Evolutionary conservation across 306 rosid species (phyloP).

Genomic region (Casuarina cunninghamiana): DNA sequence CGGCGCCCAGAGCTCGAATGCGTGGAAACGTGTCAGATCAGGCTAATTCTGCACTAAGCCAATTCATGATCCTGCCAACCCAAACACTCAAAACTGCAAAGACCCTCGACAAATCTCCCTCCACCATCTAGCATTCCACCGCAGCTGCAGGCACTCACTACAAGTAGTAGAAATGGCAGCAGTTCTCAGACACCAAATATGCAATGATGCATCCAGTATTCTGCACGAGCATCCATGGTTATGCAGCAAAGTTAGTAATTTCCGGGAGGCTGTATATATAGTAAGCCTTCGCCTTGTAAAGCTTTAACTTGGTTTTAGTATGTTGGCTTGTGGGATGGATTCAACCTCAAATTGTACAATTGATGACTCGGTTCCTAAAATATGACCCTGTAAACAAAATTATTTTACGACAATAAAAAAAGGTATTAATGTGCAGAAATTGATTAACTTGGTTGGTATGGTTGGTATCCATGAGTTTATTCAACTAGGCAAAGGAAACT

Average conservation of each 20-base stretch:
- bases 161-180: constrained; percentile 35
- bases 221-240: background rate
- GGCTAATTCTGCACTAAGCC: constrained; percentile 31
- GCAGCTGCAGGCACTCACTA: constrained; percentile 27
- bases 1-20: constrained; percentile 76
- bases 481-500: too few relatives aligned
- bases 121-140: constrained; percentile 8
- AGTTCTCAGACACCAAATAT: constrained; percentile 26
- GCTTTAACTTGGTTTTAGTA: too few relatives aligned
- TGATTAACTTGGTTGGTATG: too few relatives aligned
- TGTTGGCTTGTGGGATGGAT: too few relatives aligned
- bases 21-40: constrained; percentile 76
- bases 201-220: background rate
- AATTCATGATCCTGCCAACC: constrained; percentile 61
- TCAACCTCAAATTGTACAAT: too few relatives aligned
- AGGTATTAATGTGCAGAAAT: too few relatives aligned
- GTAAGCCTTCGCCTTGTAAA: background rate
- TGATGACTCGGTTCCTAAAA: too few relatives aligned
- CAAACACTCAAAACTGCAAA: constrained; percentile 30
- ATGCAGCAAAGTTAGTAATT: background rate
- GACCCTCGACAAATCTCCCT: constrained; percentile 24
- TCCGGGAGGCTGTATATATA: background rate
- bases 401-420: too few relatives aligned
- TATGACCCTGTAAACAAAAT: too few relatives aligned
- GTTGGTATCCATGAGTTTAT: too few relatives aligned